phyloP scores from a whole-genome alignment of 2,329 filamentous ascomycete genomes.

The Talaromyces rugulosus region DNA sequence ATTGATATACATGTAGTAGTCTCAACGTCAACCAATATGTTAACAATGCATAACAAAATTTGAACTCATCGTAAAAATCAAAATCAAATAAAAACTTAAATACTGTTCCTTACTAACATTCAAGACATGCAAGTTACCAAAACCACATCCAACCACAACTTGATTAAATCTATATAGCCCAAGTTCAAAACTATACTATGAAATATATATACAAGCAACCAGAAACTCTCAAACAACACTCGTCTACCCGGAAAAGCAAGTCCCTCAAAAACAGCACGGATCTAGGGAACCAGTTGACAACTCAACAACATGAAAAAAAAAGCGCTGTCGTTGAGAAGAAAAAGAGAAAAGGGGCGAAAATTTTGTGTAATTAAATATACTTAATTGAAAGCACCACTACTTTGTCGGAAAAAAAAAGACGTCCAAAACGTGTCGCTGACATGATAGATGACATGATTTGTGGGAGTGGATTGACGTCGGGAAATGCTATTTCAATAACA shows the following conservation, averaged over 20 bases:
- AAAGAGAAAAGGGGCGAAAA: not conserved
- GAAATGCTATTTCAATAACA: not conserved
- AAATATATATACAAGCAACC: conserved; percentile 1
- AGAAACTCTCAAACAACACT: not conserved
- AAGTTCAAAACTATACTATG: not conserved
- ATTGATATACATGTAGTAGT: too few species aligned
- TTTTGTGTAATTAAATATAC: not conserved
- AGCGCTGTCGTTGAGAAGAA: not conserved
- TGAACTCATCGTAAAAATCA: too few species aligned
- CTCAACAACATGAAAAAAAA: not conserved
- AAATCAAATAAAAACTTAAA: too few species aligned
- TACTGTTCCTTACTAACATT: too few species aligned
- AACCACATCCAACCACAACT: too few species aligned
- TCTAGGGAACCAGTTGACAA: not conserved
- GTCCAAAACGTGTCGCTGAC: conserved; percentile 1
- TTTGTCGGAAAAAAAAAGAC: not conserved
- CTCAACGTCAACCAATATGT: too few species aligned
- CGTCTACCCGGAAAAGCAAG: not conserved
- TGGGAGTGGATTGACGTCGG: not conserved
- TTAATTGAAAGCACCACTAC: not conserved
- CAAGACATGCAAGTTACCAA: too few species aligned
- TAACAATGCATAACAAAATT: too few species aligned
- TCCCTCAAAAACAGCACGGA: not conserved
- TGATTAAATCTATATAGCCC: not conserved
- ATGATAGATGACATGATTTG: not conserved